Percentiles rank a stretch among this genome's conserved stretches.
phyloP scores from a whole-genome alignment of 1,284 basidiomycete genomes.

The Sporisorium exsertum region DNA sequence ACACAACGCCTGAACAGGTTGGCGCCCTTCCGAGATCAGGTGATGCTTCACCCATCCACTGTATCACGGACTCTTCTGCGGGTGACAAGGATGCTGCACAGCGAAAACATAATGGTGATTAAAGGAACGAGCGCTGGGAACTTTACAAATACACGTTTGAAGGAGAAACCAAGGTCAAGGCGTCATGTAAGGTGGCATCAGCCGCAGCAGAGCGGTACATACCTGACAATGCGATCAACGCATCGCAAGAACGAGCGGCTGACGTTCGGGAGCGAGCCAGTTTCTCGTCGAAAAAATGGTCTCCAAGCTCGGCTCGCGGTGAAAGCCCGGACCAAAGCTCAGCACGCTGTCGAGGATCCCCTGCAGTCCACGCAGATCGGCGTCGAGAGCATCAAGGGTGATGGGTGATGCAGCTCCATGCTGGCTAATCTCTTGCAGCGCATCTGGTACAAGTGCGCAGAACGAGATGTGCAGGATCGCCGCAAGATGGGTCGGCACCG shows the following conservation, averaged over 20 bases:
- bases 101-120: slow-evolving; percentile 6
- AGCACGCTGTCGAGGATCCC: slow-evolving; percentile 45
- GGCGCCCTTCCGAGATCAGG: not conserved
- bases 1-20: not conserved
- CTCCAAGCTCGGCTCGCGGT: slow-evolving; percentile 42
- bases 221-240: slow-evolving; percentile 18
- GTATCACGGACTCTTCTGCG: not conserved
- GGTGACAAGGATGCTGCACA: not conserved
- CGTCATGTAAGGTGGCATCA: not conserved
- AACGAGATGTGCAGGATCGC: slow-evolving; percentile 40
- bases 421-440: slow-evolving; percentile 45
- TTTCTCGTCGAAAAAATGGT: slow-evolving; percentile 41
- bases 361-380: slow-evolving; percentile 34
- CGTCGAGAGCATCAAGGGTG: slow-evolving; percentile 42
- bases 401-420: slow-evolving; percentile 30
- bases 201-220: not conserved
- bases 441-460: slow-evolving; percentile 48
- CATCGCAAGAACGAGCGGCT: slow-evolving; percentile 25
- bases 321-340: slow-evolving; percentile 40
- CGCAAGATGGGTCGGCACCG: slow-evolving; percentile 40
- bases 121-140: slow-evolving; percentile 5
- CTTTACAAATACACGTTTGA: slow-evolving; percentile 15
- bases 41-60: not conserved
- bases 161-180: not conserved
- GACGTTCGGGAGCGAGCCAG: slow-evolving; percentile 40